These are phyloP conservation scores for Cyberlindnera subsufficiens DNA, from an alignment of 805 yeast genomes.

Conservation along the genomic window DNA sequence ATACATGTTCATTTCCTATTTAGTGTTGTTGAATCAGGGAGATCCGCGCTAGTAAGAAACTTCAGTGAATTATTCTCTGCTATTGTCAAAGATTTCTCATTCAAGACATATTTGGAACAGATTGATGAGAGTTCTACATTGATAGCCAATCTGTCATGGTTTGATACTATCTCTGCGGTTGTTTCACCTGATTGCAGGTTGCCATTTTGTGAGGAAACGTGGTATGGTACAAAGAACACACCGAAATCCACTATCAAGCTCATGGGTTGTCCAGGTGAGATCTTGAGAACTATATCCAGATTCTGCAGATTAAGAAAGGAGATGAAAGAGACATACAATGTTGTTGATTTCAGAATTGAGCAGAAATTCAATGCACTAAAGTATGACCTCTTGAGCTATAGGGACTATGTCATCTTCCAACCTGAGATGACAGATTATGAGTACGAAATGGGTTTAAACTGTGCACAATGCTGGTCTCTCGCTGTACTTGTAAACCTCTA, in stretches of 20 bases:
- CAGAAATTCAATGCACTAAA: conserved; percentile 29
- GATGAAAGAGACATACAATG: conserved; percentile 17
- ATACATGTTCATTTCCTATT: conserved; percentile 50
- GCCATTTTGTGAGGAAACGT: conserved; percentile 45
- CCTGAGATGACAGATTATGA: conserved; percentile 25
- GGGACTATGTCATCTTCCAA: conserved; percentile 38
- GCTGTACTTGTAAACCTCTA: conserved; percentile 29
- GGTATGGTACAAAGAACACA: conserved; percentile 44
- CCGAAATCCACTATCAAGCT: conserved; percentile 42
- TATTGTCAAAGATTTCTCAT: conserved; percentile 42
- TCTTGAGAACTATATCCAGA: conserved; percentile 40
- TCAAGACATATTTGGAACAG: conserved; percentile 34
- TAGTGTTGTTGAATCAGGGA: conserved; percentile 48
- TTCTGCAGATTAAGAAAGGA: conserved; percentile 34
- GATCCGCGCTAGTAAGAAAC: conserved; percentile 44
- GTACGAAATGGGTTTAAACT: conserved; percentile 37
- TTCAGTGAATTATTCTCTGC: conserved; percentile 45
- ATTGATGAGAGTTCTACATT: conserved; percentile 45
- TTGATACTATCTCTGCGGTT: conserved; percentile 50
- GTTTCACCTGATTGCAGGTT: conserved; percentile 52
- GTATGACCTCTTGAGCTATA: conserved; percentile 32
- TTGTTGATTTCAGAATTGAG: conserved; percentile 11
- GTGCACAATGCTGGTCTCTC: conserved; percentile 55
- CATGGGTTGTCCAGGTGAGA: conserved; percentile 60
- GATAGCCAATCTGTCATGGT: conserved; percentile 52